Conservation (phyloP, 2,329 filamentous ascomycete species). For the Furcasterigmium furcatum region DNA sequence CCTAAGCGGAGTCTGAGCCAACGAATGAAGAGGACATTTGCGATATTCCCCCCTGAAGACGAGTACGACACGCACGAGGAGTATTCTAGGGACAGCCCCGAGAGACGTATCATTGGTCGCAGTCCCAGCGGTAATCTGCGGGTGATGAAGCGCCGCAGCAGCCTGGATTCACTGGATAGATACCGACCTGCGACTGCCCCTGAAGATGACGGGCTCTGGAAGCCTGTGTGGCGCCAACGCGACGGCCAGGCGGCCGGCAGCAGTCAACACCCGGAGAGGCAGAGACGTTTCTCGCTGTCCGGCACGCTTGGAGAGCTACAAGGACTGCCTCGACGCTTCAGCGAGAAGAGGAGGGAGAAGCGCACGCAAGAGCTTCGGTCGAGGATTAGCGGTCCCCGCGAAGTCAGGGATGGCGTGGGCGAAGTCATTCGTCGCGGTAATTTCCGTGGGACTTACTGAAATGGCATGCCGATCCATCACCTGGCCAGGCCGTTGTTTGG, state of each 20-base stretch:
- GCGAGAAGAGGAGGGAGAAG: slow-evolving; percentile 57
- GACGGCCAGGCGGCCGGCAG: not conserved
- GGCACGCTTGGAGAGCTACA: slow-evolving; percentile 49
- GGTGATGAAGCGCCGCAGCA: slow-evolving; percentile 52
- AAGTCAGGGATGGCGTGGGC: slow-evolving; percentile 56
- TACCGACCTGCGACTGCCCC: slow-evolving; percentile 17
- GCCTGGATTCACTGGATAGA: slow-evolving; percentile 35
- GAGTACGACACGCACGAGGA: slow-evolving; percentile 17
- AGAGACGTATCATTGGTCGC: slow-evolving; percentile 56
- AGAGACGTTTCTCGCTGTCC: slow-evolving; percentile 35
- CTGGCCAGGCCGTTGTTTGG: no score
- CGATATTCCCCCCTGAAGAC: slow-evolving; percentile 52
- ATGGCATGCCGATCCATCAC: no score
- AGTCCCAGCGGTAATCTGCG: slow-evolving; percentile 58
- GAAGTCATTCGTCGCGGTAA: slow-evolving; percentile 49
- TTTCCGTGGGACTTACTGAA: slow-evolving; percentile 25
- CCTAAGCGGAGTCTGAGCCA: slow-evolving; percentile 50
- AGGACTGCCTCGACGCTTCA: slow-evolving; percentile 51
- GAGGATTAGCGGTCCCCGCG: slow-evolving; percentile 57
- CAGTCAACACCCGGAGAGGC: not conserved
- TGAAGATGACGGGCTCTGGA: slow-evolving; percentile 15
- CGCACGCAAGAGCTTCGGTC: slow-evolving; percentile 54
- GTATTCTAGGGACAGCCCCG: slow-evolving; percentile 28
- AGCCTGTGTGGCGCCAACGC: slow-evolving; percentile 24
- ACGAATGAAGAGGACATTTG: slow-evolving; percentile 56